phyloP scores from a whole-genome alignment of 2,329 filamentous ascomycete genomes.

The Metarhizium rileyi region DNA sequence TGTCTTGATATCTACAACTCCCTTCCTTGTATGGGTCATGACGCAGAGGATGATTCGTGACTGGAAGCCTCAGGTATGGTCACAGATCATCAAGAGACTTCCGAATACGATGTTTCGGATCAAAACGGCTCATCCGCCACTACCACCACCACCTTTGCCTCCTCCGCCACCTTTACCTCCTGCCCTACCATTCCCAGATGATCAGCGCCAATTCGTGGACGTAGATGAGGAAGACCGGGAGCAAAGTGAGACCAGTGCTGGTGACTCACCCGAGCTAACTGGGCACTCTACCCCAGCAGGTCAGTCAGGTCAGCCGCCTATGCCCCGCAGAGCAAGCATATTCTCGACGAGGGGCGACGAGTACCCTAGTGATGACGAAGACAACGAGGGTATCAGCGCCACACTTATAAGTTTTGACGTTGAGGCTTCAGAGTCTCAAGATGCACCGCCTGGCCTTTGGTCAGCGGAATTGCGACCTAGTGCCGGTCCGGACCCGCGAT shows the following conservation, averaged over 20 bases:
- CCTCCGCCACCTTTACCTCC: slow-evolving; percentile 10
- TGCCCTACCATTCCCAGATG: background rate
- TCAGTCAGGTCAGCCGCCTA: slow-evolving; percentile 20
- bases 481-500: slow-evolving; percentile 21
- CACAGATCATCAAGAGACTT: slow-evolving; percentile 27
- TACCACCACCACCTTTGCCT: slow-evolving; percentile 12
- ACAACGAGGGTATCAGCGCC: slow-evolving; percentile 42
- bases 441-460: slow-evolving; percentile 44
- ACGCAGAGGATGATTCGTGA: slow-evolving; percentile 28
- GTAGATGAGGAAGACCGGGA: background rate
- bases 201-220: background rate
- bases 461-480: slow-evolving; percentile 49
- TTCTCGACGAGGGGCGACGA: slow-evolving; percentile 41
- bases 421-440: slow-evolving; percentile 43
- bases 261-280: slow-evolving; percentile 15
- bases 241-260: background rate
- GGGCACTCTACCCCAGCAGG: slow-evolving; percentile 20
- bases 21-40: slow-evolving; percentile 37
- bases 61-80: slow-evolving; percentile 27
- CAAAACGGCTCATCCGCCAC: slow-evolving; percentile 13
- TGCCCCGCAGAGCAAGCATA: slow-evolving; percentile 33
- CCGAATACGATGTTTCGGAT: slow-evolving; percentile 27
- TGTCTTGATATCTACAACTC: slow-evolving; percentile 32
- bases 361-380: slow-evolving; percentile 47
- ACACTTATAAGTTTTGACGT: slow-evolving; percentile 54